Percentiles rank a stretch among this genome's conserved stretches.
phyloP scores from a whole-genome alignment of 805 yeast genomes.

The Starmerella cellae region DNA sequence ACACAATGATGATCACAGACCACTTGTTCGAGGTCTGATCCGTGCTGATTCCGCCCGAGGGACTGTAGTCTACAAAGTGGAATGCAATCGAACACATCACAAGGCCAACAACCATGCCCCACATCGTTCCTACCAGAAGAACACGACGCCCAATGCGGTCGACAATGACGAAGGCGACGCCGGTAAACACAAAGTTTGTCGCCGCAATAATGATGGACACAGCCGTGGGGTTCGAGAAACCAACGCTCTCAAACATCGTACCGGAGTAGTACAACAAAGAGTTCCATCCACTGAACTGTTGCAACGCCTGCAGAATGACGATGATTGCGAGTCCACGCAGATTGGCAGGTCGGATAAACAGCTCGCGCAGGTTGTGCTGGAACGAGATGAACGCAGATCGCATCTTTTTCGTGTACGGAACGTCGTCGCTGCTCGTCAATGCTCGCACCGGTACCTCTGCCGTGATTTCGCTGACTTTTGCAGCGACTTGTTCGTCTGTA shows the following conservation, averaged over 20 bases:
- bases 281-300: conserved; percentile 94
- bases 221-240: conserved; percentile 81
- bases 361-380: conserved; percentile 24
- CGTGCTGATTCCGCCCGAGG: conserved; percentile 32
- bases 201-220: conserved; percentile 90
- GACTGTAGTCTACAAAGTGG: conserved; percentile 62
- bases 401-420: conserved; percentile 13
- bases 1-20: conserved; percentile 76
- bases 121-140: conserved; percentile 65
- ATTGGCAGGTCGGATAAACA: conserved; percentile 39
- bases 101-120: conserved; percentile 69
- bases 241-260: conserved; percentile 82
- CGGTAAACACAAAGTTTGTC: conserved; percentile 80
- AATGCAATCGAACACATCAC: conserved; percentile 79
- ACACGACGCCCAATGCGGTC: conserved; percentile 81
- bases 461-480: conserved; percentile 46
- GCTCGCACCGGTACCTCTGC: conserved; percentile 21
- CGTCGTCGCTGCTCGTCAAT: conserved; percentile 17
- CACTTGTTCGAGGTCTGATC: conserved; percentile 31
- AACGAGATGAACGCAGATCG: conserved; percentile 20
- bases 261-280: conserved; percentile 91
- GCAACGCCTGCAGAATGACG: conserved; percentile 90
- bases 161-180: conserved; percentile 72
- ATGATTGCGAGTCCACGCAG: conserved; percentile 80
- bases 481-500: conserved; percentile 47